These are phyloP conservation scores for Auxenochlorella pyrenoidosa DNA, from an alignment of 139 green algal species.

Conservation along the genomic window DNA sequence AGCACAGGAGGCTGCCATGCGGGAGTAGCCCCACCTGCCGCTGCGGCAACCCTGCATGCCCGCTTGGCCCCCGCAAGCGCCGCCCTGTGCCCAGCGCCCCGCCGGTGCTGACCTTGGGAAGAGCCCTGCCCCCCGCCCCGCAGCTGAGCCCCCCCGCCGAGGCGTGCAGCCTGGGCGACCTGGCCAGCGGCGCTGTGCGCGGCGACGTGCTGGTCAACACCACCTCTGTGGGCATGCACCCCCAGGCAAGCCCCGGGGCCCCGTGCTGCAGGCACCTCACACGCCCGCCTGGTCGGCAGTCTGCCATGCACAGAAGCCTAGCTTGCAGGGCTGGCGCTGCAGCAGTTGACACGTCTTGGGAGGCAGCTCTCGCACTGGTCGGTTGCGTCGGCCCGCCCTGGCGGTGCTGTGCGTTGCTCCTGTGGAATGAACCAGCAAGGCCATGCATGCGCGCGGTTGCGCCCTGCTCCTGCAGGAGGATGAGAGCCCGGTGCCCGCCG, in stretches of 20 bases:
- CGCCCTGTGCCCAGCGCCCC: not conserved
- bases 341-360: too few species aligned
- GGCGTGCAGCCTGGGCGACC: conserved; percentile 40
- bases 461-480: conserved; percentile 32
- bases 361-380: too few species aligned
- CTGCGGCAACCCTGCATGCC: not conserved
- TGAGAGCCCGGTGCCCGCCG: conserved; percentile 72
- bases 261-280: not conserved
- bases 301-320: too few species aligned
- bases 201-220: conserved; percentile 95
- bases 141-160: conserved; percentile 13
- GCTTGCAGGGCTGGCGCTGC: too few species aligned
- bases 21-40: not conserved
- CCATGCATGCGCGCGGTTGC: too few species aligned
- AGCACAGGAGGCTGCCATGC: not conserved
- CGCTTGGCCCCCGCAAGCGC: not conserved
- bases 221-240: conserved; percentile 95
- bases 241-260: conserved; percentile 61
- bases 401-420: too few species aligned
- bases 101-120: too few species aligned
- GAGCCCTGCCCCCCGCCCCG: not conserved
- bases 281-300: too few species aligned
- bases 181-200: conserved; percentile 47
- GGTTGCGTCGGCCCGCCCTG: too few species aligned
- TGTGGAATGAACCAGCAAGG: too few species aligned